Base-by-base conservation (phyloP, 139 green algal genomes). In the Auxenochlorella pyrenoidosa region DNA sequence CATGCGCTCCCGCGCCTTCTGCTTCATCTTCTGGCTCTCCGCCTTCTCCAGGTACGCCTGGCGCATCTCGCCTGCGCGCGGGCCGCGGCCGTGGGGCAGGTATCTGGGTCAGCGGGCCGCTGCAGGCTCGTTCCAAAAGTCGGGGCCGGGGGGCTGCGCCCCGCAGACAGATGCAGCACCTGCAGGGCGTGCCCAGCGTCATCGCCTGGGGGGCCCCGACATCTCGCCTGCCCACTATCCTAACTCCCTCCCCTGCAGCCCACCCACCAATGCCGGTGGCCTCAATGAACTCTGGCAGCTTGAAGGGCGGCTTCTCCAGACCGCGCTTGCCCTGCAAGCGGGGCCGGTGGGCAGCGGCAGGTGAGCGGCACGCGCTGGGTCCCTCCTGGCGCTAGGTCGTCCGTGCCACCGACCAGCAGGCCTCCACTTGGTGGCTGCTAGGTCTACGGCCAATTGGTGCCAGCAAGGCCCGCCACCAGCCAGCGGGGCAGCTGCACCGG, bases 281-380 rank as follows among this genome's bases (percentile, higher is more conserved):
- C 87, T 97, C 95, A 54, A 99, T 99, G 92, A 98, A 99, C n/a
- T 97, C 95, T 5, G 98, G 98, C 75, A 99, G 96, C 91, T 98
- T 91, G 92, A 99, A 99, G 34, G 96, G 93, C n/a, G 96, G 96
- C 93, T 99, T 99, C 91, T 99, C 98, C 76, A 99, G 95, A 63
- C 98, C 98, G n/a, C 97, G 93, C 92, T 99, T 99, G 73, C 98
- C 96, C 91, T 98, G 95, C 38, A 34, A 4, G 28, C 63, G 28
- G 12, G 63, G 28, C 4, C 63, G 30, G 63, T 12, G 16, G 24
- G 60, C 60, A 68, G 19, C 3, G 10, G 21, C 28, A 12, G 63
- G 63, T n/a, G 28, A 71, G 63, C 26, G 12, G 63, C 63, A 71
- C 19, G 5, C 19, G 63, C 63, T 26, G 63, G 28, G 38, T 18